Conservation (phyloP, 768 basidiomycete genomes). For the Calvatia gigantea region DNA sequence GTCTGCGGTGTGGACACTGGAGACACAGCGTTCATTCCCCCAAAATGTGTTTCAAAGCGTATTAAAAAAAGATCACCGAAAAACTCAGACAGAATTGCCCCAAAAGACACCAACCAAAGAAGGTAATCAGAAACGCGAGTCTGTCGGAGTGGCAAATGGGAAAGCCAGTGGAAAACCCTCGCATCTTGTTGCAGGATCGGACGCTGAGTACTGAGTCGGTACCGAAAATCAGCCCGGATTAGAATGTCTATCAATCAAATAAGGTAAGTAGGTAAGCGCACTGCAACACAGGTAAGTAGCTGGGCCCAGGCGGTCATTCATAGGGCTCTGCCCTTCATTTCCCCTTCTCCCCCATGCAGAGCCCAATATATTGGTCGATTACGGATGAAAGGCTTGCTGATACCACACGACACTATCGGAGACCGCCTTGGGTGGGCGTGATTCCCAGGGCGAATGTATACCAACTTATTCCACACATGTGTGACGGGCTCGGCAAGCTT, state of each 20-base stretch:
- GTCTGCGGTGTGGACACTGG: background rate
- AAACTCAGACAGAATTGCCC: background rate
- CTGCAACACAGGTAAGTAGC: no score
- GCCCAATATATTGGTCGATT: background rate
- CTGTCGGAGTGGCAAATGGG: background rate
- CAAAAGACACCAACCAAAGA: background rate
- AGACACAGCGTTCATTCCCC: background rate
- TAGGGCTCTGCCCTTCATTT: background rate
- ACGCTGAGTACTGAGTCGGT: background rate
- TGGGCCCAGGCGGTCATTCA: background rate
- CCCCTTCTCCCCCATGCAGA: background rate
- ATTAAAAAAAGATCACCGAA: background rate
- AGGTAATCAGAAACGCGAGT: background rate
- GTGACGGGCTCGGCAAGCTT: background rate
- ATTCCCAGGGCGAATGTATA: background rate
- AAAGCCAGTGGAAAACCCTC: no score
- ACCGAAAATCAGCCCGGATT: background rate
- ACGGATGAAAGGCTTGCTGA: background rate
- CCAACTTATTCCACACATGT: background rate
- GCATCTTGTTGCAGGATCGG: no score
- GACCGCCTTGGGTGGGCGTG: background rate
- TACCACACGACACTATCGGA: background rate
- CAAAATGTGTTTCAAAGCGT: background rate
- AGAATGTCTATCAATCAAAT: slow-evolving; percentile 5
- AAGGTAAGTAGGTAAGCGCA: background rate